Base-by-base conservation (phyloP, 495 filamentous ascomycete genomes). In the Pyrenopolyporus hunteri region DNA sequence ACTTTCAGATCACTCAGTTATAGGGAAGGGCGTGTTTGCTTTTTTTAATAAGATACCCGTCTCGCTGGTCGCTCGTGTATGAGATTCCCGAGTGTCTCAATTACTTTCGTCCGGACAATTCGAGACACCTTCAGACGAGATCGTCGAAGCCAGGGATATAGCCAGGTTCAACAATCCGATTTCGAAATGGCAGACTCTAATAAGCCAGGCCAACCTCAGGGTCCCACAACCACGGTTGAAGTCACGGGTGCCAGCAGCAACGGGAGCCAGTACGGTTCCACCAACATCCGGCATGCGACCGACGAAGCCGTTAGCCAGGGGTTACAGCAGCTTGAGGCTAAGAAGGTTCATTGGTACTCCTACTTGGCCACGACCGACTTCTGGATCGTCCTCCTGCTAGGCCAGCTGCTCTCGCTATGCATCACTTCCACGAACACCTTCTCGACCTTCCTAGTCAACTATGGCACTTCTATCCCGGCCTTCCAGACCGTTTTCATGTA, bases 401-500 rank as follows among this genome's bases (percentile, higher is more conserved):
- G 93, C 79, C 93, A 98, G 82, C 67, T 92, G 29, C 85, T 97
- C 14, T 83, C 93, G 5, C 85, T 98, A 57, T 89, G 90, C 76
- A 92, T 95, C 74, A 96, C 92, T 3, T 83, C 83, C 11, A 94
- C 91, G 14, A 94, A 93, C 72, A 97, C 93, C 36, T 90, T 98
- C 74, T 89, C 88, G 14, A 80, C 82, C 9, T 85, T 97, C 16
- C 88, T 98, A 10, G 81, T 78, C 16, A 65, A 70, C 1, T 73
- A 84, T 49, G 81, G 84, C 20, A 94, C 90, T 55, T 90, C 84
- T 22, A 95, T 98, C 66, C 94, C 94, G n/a, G 92, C 94, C 32
- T 96, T 97, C 77, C 94, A 98, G 76, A 92, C 90, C 3, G 85
- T 98, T 67, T 92, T 97, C 80, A 96, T 91, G 73, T 98, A 98